Evolutionary conservation across 495 filamentous ascomycete species (phyloP), one percentile per base, ranked within the genome.

Genomic region (Glutinoglossum americanum): DNA sequence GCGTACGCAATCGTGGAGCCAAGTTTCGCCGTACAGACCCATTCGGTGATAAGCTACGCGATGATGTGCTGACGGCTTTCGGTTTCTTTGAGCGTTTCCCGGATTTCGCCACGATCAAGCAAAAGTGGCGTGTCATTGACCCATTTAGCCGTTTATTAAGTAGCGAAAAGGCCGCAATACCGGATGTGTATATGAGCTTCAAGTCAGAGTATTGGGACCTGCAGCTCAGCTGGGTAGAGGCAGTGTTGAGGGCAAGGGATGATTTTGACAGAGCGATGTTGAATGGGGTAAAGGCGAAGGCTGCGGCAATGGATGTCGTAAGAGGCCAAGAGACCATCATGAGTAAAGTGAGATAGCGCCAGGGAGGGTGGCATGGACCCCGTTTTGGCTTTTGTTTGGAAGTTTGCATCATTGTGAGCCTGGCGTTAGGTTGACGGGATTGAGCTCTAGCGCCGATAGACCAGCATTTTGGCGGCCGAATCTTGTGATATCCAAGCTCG

Each of bases 171-270:
- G 72, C 79, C 6, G 68, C 68, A 17, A 69, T 96, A 5, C 79
- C 86, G 3, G 76, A 79, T 28, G 80, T 85, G 7, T 97, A 94
- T 61, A 67, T 45, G 67, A 32, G 44, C 41, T 88, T 97, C 69
- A 95, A 94, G 73, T 67, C 71, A 33, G 74, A 80, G 58, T 94
- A 94, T 66, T 96, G 89, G 90, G 92, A 99, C 69, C 72, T 95
- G 64, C 87, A 90, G 69, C 79, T 95, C 55, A 82, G 80, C 28
- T 99, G 92, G 92, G 89, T 97, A n/a, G 92, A 99, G 72, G 80
- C 84, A 21, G 92, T 94, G 60, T 66, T 99, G 57, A 75, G 88
- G 68, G 72, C 80, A 3, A 71, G 92, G 58, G 92, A 99, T 69
- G 92, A 99, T 69, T 95, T 94, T 70, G 90, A 95, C 64, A 75